Evolutionary conservation across 75 land plant species (phyloP), one percentile per base, ranked within the genome.

Genomic region (Cryptomeria japonica): DNA sequence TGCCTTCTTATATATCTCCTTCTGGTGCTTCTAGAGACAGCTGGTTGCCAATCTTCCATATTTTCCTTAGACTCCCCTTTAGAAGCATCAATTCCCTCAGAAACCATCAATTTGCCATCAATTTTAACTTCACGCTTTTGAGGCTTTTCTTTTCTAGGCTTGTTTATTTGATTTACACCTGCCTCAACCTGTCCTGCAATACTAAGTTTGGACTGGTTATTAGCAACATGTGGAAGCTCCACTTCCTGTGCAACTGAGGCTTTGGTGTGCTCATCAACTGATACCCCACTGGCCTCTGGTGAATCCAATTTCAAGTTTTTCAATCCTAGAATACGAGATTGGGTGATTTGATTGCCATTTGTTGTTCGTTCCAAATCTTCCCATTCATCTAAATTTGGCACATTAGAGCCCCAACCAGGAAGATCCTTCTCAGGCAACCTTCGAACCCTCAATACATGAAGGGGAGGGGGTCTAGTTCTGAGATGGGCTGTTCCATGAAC

Each of bases 371-470:
- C 94, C 25, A 97, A 64, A 58, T 94, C 96, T 86, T 97, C 97
- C 99, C 99, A 97, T 73, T 97, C 99, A 83, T 94, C 92, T 84
- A 95, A 83, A 91, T 97, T 97, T 5, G 94, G 92, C 25, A 97
- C 99, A 90, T 96, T 97, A 19, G 92, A 86, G 1, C 99, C 99
- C 98, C 99, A 97, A 2, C 99, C 99, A 41, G 97, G 99, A 82
- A 95, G 88, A 14, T 96, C 95, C 82, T 90, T 91, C 53, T 91
- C 94, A 75, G 91, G 93, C 14, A 94, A 38, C 32, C 88, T 85
- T 82, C 92, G 90, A 73, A 88, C 92, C 73, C 88, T 95, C 36
- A 90, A 88, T 47, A 90, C 91, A 58, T 88, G 92, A 28, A 97
- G 89, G 42, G 99, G 95, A 77, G 97, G 99, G 44, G 98, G 99